These are phyloP conservation scores for Solidago caesia DNA, from an alignment of 129 eudicot species.

Conservation along the genomic window DNA sequence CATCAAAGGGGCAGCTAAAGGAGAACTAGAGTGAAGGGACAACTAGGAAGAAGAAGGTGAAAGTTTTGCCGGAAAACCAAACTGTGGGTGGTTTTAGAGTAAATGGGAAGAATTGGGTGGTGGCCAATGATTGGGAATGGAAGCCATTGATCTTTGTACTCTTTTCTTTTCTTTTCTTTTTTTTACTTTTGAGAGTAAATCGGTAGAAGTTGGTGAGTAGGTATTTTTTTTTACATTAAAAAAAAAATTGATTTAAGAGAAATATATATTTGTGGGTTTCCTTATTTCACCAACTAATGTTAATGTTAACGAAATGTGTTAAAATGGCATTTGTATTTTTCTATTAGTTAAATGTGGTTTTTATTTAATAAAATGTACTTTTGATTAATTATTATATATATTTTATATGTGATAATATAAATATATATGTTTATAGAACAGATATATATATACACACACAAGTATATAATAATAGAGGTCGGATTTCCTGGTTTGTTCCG, in stretches of 20 bases:
- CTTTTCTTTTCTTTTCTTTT: too few species aligned
- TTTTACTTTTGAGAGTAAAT: too few species aligned
- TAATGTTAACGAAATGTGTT: constrained; percentile 13
- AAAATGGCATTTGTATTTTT: too few species aligned
- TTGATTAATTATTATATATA: too few species aligned
- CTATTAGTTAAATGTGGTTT: too few species aligned
- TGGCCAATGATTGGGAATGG: constrained; percentile 45
- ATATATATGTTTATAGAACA: too few species aligned
- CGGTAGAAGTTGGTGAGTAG: constrained; percentile 29
- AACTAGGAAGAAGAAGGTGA: constrained; percentile 28
- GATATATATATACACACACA: too few species aligned
- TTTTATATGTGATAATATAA: too few species aligned
- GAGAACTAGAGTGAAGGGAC: constrained; percentile 31
- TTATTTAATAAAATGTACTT: too few species aligned
- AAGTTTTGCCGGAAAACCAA: constrained; percentile 26
- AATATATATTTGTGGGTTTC: not conserved
- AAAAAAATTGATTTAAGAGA: not conserved
- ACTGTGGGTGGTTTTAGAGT: constrained; percentile 29
- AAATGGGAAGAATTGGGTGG: constrained; percentile 31
- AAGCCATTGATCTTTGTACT: constrained; percentile 41
- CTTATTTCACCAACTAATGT: constrained; percentile 46
- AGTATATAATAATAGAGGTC: too few species aligned
- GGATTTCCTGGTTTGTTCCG: too few species aligned
- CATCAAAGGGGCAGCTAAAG: constrained; percentile 41
- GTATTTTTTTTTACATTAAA: not conserved